Evolutionary conservation across 2,329 filamentous ascomycete genomes (phyloP).

Genomic region (Sphaerulina vaccinii): DNA sequence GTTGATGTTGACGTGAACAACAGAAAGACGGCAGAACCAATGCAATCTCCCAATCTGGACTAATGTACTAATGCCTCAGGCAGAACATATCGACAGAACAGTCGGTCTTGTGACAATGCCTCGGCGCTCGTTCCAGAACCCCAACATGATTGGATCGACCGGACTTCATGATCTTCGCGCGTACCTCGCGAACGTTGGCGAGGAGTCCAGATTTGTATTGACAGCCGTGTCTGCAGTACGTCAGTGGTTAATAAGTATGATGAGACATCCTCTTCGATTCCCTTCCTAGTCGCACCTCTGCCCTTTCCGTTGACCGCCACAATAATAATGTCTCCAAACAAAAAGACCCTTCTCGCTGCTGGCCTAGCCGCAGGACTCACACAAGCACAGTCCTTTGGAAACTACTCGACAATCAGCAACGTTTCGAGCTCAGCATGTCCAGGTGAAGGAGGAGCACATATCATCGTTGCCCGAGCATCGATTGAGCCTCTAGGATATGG

Average conservation of each 20-base stretch:
- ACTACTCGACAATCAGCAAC: constrained; percentile 18
- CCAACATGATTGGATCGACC: not conserved
- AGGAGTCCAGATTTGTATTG: not conserved
- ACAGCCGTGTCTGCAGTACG: not conserved
- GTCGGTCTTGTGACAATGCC: too few relatives aligned
- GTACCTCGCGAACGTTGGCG: not conserved
- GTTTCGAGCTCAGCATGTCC: constrained; percentile 21
- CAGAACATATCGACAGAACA: too few relatives aligned
- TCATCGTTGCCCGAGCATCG: constrained; percentile 26
- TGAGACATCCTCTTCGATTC: not conserved
- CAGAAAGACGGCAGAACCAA: too few relatives aligned
- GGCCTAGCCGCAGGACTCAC: not conserved
- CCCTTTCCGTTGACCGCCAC: too few relatives aligned
- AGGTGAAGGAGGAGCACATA: constrained; percentile 17
- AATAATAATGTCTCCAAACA: constrained; percentile 2
- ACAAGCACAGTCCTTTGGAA: not conserved
- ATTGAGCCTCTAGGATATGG: constrained; percentile 22
- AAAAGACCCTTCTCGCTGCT: not conserved
- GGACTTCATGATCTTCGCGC: not conserved
- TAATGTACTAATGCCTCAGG: too few relatives aligned
- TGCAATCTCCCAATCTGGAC: too few relatives aligned
- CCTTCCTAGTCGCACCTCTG: too few relatives aligned
- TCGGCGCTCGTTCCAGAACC: not conserved
- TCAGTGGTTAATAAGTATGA: not conserved
- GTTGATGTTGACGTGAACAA: too few relatives aligned